Conservation (phyloP, 2,329 filamentous ascomycete species). For the Aspergillus pseudonomiae region DNA sequence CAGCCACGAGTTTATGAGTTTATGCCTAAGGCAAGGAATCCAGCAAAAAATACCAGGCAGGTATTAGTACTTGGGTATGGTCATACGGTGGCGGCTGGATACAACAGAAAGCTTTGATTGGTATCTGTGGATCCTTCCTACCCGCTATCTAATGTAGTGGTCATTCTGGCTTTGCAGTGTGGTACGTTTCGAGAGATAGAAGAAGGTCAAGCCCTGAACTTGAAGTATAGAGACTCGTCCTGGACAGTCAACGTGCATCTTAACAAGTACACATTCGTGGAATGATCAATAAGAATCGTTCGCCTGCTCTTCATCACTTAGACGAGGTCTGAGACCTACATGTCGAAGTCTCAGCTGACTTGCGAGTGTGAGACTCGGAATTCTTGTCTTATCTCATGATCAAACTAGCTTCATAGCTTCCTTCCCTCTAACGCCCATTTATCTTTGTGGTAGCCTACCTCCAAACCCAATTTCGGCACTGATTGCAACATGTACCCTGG, state of each 20-base stretch:
- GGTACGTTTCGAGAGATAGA: neutral
- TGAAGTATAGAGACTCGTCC: neutral
- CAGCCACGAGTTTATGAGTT: neutral
- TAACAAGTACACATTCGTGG: neutral
- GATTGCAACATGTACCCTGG: constrained; percentile 18
- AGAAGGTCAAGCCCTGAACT: neutral
- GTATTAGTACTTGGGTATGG: neutral
- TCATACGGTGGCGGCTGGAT: neutral
- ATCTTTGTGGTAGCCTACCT: neutral
- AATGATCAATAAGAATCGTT: neutral
- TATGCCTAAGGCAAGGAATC: neutral
- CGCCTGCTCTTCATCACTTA: neutral
- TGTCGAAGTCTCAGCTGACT: constrained; percentile 5
- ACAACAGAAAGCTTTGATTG: neutral
- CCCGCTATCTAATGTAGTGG: neutral
- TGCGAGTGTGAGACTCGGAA: neutral
- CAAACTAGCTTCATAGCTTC: constrained; percentile 4
- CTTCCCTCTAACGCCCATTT: neutral
- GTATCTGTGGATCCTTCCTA: neutral
- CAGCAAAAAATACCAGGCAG: neutral
- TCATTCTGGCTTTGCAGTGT: neutral
- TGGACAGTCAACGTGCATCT: neutral
- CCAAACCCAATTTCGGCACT: neutral
- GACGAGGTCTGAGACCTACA: neutral
- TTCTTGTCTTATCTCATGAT: constrained; percentile 6